Evolutionary conservation across 148 eudicot species (phyloP), one percentile per base, ranked within the genome.

Genomic region (Persicaria maculosa): DNA sequence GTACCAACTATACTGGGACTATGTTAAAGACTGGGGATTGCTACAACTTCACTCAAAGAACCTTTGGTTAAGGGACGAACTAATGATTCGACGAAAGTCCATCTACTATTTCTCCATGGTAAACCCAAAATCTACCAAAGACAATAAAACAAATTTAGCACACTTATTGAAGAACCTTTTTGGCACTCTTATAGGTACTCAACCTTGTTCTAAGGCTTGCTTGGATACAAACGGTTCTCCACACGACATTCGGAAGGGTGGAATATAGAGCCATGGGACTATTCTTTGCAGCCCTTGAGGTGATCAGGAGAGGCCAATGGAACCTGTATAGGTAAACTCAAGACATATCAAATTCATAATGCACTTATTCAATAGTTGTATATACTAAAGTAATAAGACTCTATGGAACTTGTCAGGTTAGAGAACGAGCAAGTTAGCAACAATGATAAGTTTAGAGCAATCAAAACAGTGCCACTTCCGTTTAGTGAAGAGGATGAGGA

Each of bases 1-100:
- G 71, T 96, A 96, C 78, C 99, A 96, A 65, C 80, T 96, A 75
- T 96, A 96, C 71, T 96, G 99, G 99, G 99, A 96, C 79, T 96
- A 87, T 84, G 99, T 96, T 20, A 92, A 86, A 78, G 99, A 96
- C 69, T 96, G 99, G 99, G 99, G 99, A 20, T 84, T 96, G 79
- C 90, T 96, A 19, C 99, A 92, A 67, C 80, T 82, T 73, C 46
- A 86, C 79, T 96, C 99, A 81, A 88, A 85, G 81, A 90, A 96
- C 79, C 99, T 95, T n/a, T 96, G 99, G 99, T 82, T 96, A 73
- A 90, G 99, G 80, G 88, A 96, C 75, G 99, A 92, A 75, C 75
- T 96, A 67, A 85, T 96, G 84, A 88, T 96, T 77, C 92, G 87
- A 25, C 87, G 61, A 47, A 92, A 96, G 77, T 83, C 78, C 82